These are phyloP conservation scores for Nicotiana sylvestris DNA, from an alignment of 257 asterid species.

Conservation along the genomic window DNA sequence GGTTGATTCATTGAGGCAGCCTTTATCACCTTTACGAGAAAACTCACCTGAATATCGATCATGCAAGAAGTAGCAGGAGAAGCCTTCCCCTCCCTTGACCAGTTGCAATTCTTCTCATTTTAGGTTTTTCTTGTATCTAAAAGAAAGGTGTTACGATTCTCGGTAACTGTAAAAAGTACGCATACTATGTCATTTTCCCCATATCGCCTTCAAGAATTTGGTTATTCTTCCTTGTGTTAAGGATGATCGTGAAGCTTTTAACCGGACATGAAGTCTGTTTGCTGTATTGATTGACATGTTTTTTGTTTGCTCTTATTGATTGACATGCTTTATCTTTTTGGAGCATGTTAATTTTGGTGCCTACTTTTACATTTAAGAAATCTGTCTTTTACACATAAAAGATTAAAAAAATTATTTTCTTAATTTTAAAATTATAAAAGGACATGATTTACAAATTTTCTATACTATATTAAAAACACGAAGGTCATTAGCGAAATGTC, in stretches of 20 bases:
- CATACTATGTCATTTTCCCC: background rate
- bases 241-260: background rate
- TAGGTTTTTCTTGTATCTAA: background rate
- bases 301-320: background rate
- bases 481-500: too few species aligned
- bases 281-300: background rate
- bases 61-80: slow-evolving; percentile 39
- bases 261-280: too few species aligned
- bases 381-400: too few species aligned
- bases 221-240: background rate
- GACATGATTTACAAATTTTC: too few species aligned
- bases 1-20: slow-evolving; percentile 50
- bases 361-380: too few species aligned
- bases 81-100: background rate
- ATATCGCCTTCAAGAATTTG: background rate
- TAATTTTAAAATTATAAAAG: too few species aligned
- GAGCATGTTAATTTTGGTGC: background rate
- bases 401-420: too few species aligned
- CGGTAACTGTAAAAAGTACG: slow-evolving; percentile 3
- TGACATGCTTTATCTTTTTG: background rate
- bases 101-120: background rate
- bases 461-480: too few species aligned
- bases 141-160: slow-evolving; percentile 3
- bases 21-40: slow-evolving; percentile 67
- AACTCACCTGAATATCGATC: slow-evolving; percentile 61